Base-by-base conservation (phyloP, 2,329 filamentous ascomycete species). In the Fusarium pseudocircinatum region DNA sequence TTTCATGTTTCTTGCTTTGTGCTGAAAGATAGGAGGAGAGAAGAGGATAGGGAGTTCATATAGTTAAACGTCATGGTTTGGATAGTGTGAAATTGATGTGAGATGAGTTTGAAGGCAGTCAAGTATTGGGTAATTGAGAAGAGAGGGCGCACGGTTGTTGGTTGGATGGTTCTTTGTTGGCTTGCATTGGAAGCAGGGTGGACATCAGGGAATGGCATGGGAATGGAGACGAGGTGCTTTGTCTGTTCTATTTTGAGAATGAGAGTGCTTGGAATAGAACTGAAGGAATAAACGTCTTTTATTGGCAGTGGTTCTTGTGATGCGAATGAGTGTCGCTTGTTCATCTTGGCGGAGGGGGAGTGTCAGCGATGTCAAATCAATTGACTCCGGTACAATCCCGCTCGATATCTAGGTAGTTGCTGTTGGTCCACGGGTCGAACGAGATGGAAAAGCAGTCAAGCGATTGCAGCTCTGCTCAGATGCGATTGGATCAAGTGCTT, bases 1-100 rank as follows among this genome's bases (percentile, higher is more conserved):
- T 26, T 71, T 76, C 72, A 76, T 76, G 52, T 13, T 12, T 39
- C 6, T 20, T 59, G 28, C 12, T 37, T n/a, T 22, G 30, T n/a
- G 34, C 7, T 12, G 36, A 13, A n/a, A n/a, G n/a, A n/a, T n/a
- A n/a, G n/a, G n/a, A n/a, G n/a, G n/a, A n/a, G n/a, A n/a, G n/a
- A n/a, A n/a, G n/a, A n/a, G n/a, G n/a, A n/a, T n/a, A n/a, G n/a
- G n/a, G n/a, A 11, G 14, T 52, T 64, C 24, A 72, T 72, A 72
- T 72, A 67, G 7, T 18, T 5, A 4, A 1, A 22, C 6, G 24
- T 26, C n/a, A 22, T 26, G 18, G 11, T 6, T 18, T n/a, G 26
- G 7, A 20, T 3, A n/a, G n/a, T 4, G 0, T 15, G 26, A 5
- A n/a, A 24, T 30, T 16, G 46, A 15, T 20, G 3, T 22, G 16